phyloP scores from a whole-genome alignment of 208 protist species.

The Trypanosomatidae sp. region DNA sequence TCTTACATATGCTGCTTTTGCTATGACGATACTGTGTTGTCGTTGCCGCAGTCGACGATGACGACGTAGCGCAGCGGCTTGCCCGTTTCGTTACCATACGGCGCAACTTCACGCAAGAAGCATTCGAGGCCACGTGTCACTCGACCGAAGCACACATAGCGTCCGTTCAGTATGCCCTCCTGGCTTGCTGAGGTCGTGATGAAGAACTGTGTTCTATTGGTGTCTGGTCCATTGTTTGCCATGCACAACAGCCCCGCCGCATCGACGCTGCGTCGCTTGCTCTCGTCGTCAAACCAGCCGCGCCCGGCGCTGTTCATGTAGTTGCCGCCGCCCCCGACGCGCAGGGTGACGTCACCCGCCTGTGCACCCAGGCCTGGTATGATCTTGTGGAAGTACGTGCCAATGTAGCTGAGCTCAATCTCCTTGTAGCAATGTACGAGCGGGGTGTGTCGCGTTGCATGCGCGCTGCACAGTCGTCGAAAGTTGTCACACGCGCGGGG shows the following conservation, averaged over 20 bases:
- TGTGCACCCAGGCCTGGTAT: slow-evolving; percentile 82
- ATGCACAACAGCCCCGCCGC: slow-evolving; percentile 68
- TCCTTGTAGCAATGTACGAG: slow-evolving; percentile 34
- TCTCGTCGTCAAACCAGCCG: slow-evolving; percentile 85
- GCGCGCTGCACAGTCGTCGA: slow-evolving; percentile 34
- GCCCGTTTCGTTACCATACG: slow-evolving; percentile 45
- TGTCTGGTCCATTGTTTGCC: slow-evolving; percentile 90
- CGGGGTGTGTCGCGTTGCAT: slow-evolving; percentile 11
- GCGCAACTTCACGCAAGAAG: slow-evolving; percentile 41
- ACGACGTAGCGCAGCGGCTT: slow-evolving; percentile 60
- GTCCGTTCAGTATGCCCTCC: slow-evolving; percentile 51
- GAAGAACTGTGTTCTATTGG: slow-evolving; percentile 91
- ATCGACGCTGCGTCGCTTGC: slow-evolving; percentile 86
- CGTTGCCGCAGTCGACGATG: slow-evolving; percentile 61
- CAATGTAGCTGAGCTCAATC: slow-evolving; percentile 65
- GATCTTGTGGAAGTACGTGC: slow-evolving; percentile 89
- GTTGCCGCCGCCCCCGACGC: slow-evolving; percentile 81
- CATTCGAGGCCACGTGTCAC: slow-evolving; percentile 30
- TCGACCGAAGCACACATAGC: slow-evolving; percentile 56
- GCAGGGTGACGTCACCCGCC: slow-evolving; percentile 94
- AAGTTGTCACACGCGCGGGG: slow-evolving; percentile 75
- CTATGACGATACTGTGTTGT: too few species aligned
- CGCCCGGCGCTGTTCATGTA: slow-evolving; percentile 76
- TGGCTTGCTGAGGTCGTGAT: slow-evolving; percentile 59
- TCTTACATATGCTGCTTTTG: too few species aligned